Evolutionary conservation across 83 land plant species (phyloP), one percentile per base, ranked within the genome.

Genomic region (Larix sibirica): DNA sequence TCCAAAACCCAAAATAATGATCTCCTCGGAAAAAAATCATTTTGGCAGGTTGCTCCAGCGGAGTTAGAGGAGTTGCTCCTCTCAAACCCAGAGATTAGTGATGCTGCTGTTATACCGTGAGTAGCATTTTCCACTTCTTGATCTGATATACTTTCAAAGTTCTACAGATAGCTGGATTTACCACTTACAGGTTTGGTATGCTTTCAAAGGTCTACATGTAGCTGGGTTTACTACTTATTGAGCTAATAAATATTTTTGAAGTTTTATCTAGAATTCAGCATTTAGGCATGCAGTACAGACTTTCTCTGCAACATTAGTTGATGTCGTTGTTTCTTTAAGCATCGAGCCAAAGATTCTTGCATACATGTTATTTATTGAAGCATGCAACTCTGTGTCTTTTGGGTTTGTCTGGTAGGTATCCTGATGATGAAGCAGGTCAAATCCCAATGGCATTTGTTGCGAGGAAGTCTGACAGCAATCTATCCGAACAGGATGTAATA

Each of bases 341-440:
- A 42, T 42, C 4, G 44, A 42, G 44, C 44, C 44, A 42, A 42
- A 42, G 44, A 42, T 42, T 6, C 18, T 42, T 21, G 14, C 20
- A 17, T 31, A 59, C 56, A 4, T 4, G 6, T 6, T 12, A 18
- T 28, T 58, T 6, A 20, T 58, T 60, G 10, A 28, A 78, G 50
- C 26, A 26, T 3, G n/a, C 63, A 21, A 31, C 3, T 77, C 18
- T 44, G 6, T 44, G 16, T 42, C 6, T 42, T 36, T 50, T 74
- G 24, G 26, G n/a, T 42, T 74, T 26, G 36, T 44, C 38, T 71
- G 47, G 68, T 87, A 96, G 98, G 83, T 92, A 86, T 78, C 98
- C 96, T 71, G 94, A 96, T 87, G 93, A 94, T 23, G 94, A 90
- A 83, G 96, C 96, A 21, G 96, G 98, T 9, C 83, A 96, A 76